A percentile compares a stretch with the other conserved stretches of the same genome.
Conservation (phyloP, 768 basidiomycete genomes). For the Pleurotus pulmonarius region DNA sequence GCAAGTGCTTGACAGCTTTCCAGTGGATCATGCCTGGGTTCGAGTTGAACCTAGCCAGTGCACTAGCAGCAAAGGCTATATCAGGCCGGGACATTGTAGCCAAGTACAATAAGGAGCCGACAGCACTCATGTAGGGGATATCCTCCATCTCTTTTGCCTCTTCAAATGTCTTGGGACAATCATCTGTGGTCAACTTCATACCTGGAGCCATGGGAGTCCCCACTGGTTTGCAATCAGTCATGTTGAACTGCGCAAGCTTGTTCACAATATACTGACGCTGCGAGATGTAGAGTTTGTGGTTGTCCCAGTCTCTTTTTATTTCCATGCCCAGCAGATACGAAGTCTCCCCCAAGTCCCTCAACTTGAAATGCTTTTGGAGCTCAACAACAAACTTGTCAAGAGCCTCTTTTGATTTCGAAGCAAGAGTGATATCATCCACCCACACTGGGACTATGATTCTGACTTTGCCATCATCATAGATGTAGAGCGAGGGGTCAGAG, state of each 20-base stretch:
- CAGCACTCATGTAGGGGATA: conserved; percentile 24
- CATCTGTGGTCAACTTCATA: conserved; percentile 14
- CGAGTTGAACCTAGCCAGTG: conserved; percentile 12
- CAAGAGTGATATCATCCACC: conserved; percentile 28
- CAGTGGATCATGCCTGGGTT: conserved; percentile 28
- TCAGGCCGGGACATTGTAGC: too few species aligned
- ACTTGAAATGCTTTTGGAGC: conserved; percentile 21
- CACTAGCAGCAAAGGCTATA: too few species aligned
- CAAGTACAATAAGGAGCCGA: conserved; percentile 20
- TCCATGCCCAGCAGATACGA: conserved; percentile 25
- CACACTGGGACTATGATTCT: conserved; percentile 25
- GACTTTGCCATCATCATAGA: conserved; percentile 18
- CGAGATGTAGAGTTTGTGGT: conserved; percentile 16
- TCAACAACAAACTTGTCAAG: conserved; percentile 19
- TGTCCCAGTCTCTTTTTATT: conserved; percentile 18
- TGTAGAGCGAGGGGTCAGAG: conserved; percentile 24
- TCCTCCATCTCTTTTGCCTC: conserved; percentile 19
- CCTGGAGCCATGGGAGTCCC: conserved; percentile 27
- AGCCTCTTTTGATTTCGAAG: conserved; percentile 12
- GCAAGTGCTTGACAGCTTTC: conserved; percentile 30
- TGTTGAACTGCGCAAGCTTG: conserved; percentile 21
- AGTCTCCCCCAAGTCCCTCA: conserved; percentile 23
- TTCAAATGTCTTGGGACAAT: conserved; percentile 16
- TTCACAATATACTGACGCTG: conserved; percentile 23
- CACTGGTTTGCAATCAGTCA: conserved; percentile 25